Evolutionary conservation across 768 basidiomycete genomes (phyloP), one percentile per base, ranked within the genome.

Genomic region (Pilatotrama ljubarskyi): DNA sequence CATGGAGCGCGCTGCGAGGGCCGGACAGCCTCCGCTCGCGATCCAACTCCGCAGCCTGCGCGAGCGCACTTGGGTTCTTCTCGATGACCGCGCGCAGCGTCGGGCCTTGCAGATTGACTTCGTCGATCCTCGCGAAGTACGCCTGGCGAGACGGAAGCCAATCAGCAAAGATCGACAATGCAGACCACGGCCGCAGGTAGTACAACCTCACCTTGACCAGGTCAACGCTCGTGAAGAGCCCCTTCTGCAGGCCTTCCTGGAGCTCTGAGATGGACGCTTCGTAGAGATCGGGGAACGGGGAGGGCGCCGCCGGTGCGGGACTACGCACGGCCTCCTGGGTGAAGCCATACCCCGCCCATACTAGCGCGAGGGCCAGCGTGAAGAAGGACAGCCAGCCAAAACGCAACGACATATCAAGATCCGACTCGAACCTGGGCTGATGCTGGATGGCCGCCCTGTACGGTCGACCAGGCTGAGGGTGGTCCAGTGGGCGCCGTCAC

Each of bases 51-150:
- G 78, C 82, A 13, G 87, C 87, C 63, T 80, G 76, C 14, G 53
- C 64, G 10, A 87, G 72, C 2, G 85, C 85, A 7, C 76, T 77
- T 0, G 82, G 77, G 47, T 84, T 89, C 0, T 74, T 72, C 56
- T 88, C 87, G 14, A 86, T 72, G 5, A 88, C 78, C 0, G 86
- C 86, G 10, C 78, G 82, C 9, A 89, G 71, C 43, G 71, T 71
- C 11, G 85, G 81, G 1, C 86, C 85, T 57, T 82, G 74, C 17
- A 81, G 64, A 64, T 88, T 88, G n/a, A 89, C 87, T 66, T 88
- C 82, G 4, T 86, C 82, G 24, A 88, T 87, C 2, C 87, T 78
- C 11, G 82, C 80, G 63, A 88, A 76, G 68, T 88, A 88, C 2
- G 85, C 84, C 86, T 88, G 54, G 10, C 10, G 29, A 10, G n/a